These are phyloP conservation scores for Lodderomyces elongisporus DNA, from an alignment of 1,139 yeast genomes.

Conservation along the genomic window DNA sequence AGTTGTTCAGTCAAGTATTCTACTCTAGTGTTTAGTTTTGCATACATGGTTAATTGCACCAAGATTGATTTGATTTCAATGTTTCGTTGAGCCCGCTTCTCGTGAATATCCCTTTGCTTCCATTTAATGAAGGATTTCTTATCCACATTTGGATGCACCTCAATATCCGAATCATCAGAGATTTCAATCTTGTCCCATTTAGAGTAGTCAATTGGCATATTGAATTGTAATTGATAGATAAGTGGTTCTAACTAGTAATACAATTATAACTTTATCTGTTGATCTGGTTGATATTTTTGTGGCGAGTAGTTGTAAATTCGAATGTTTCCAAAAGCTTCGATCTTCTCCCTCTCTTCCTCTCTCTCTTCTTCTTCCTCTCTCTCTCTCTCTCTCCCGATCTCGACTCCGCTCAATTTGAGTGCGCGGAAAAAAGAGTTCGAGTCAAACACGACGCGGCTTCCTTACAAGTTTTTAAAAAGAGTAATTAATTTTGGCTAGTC, in stretches of 20 bases:
- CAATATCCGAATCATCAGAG: conserved; percentile 93
- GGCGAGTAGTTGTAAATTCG: too few species aligned
- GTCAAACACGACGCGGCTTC: too few species aligned
- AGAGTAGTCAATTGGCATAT: conserved; percentile 84
- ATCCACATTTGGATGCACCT: conserved; percentile 98
- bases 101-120: conserved; percentile 98
- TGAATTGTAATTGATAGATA: too few species aligned
- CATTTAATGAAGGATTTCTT: conserved; percentile 86
- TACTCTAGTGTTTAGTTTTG: conserved; percentile 66
- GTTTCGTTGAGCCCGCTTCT: conserved; percentile 78
- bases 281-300: too few species aligned
- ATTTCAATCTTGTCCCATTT: conserved; percentile 97
- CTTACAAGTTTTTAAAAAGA: too few species aligned
- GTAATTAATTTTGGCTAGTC: too few species aligned
- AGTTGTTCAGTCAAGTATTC: conserved; percentile 50
- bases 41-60: conserved; percentile 72
- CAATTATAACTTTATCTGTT: neutral
- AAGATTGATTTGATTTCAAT: conserved; percentile 69
- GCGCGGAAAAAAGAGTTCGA: too few species aligned
- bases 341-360: too few species aligned
- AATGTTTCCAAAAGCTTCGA: too few species aligned
- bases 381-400: too few species aligned
- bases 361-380: too few species aligned
- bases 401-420: too few species aligned
- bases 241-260: neutral